Percentiles rank a stretch among this genome's conserved stretches.
Conservation (phyloP, 1,284 basidiomycete genomes). For the Malassezia brasiliensis region DNA sequence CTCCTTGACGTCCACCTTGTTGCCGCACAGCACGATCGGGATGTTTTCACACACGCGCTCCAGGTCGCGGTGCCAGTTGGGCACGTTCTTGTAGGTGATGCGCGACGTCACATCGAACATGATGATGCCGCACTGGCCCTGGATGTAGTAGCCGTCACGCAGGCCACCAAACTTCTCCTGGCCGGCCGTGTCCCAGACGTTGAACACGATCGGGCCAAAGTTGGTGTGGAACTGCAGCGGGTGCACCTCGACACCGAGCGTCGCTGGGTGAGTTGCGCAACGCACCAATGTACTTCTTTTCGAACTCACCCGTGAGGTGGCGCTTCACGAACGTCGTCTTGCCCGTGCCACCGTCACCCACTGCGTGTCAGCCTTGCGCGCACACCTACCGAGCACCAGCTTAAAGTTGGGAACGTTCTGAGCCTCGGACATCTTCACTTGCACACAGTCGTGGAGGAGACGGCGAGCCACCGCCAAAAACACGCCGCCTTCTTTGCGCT, state of each 20-base stretch:
- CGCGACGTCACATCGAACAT: slow-evolving; percentile 99
- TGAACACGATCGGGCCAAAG: slow-evolving; percentile 97
- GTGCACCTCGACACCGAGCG: slow-evolving; percentile 98
- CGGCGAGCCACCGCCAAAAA: slow-evolving; percentile 10
- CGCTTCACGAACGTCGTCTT: slow-evolving; percentile 59
- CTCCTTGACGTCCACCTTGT: slow-evolving; percentile 99
- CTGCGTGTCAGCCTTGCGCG: slow-evolving; percentile 45
- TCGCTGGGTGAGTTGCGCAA: slow-evolving; percentile 54
- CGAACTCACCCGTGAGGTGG: slow-evolving; percentile 95
- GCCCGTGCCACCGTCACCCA: slow-evolving; percentile 96
- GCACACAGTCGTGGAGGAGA: neutral
- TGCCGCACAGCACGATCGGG: slow-evolving; percentile 96
- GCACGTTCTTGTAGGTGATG: slow-evolving; percentile 99
- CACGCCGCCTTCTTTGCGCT: slow-evolving; percentile 12
- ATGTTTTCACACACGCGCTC: slow-evolving; percentile 99
- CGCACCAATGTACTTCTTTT: slow-evolving; percentile 99
- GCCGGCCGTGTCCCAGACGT: slow-evolving; percentile 99
- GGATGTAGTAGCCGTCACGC: slow-evolving; percentile 47
- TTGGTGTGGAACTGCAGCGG: slow-evolving; percentile 92
- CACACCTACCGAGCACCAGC: slow-evolving; percentile 81
- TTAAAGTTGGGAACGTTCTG: slow-evolving; percentile 80
- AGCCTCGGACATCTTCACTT: slow-evolving; percentile 21
- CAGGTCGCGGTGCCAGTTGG: slow-evolving; percentile 99
- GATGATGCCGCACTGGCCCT: slow-evolving; percentile 97
- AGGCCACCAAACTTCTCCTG: slow-evolving; percentile 80